Conservation (phyloP, 257 asterid genomes). For the Ligustrum vulgare region DNA sequence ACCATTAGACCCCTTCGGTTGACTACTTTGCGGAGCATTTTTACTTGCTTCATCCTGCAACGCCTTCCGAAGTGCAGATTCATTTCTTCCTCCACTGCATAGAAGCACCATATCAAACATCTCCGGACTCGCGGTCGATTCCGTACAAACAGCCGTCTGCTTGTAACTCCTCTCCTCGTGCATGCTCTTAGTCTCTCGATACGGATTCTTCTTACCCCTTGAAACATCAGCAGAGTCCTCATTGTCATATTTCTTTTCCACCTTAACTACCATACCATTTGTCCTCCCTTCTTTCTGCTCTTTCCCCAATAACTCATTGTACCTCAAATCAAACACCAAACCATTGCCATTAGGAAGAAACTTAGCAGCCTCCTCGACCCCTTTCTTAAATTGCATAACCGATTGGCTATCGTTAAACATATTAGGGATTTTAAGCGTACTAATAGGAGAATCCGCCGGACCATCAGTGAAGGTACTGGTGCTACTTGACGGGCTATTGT, state of each 20-base stretch:
- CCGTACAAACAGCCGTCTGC: constrained; percentile 61
- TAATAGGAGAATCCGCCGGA: constrained; percentile 53
- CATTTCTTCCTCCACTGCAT: constrained; percentile 67
- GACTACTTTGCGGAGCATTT: constrained; percentile 27
- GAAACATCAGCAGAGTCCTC: constrained; percentile 30
- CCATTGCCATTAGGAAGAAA: constrained; percentile 53
- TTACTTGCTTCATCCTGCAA: constrained; percentile 49
- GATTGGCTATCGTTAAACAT: constrained; percentile 48
- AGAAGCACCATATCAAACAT: constrained; percentile 69
- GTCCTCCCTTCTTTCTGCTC: constrained; percentile 24
- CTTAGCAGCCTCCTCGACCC: constrained; percentile 64
- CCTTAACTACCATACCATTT: constrained; percentile 26
- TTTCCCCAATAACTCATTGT: constrained; percentile 25
- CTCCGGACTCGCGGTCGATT: constrained; percentile 54
- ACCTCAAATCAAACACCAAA: constrained; percentile 27
- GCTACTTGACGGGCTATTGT: constrained; percentile 46
- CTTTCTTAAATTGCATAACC: constrained; percentile 55
- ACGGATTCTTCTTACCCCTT: constrained; percentile 64
- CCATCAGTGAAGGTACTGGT: constrained; percentile 39
- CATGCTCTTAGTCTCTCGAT: constrained; percentile 35
- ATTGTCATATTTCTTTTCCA: constrained; percentile 29
- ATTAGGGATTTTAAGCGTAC: constrained; percentile 43
- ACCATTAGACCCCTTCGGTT: constrained; percentile 38
- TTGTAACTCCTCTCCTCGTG: constrained; percentile 59
- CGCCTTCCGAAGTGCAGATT: constrained; percentile 66